Evolutionary conservation across 345 rosid genomes (phyloP).

Genomic region (Dovyalis caffra): DNA sequence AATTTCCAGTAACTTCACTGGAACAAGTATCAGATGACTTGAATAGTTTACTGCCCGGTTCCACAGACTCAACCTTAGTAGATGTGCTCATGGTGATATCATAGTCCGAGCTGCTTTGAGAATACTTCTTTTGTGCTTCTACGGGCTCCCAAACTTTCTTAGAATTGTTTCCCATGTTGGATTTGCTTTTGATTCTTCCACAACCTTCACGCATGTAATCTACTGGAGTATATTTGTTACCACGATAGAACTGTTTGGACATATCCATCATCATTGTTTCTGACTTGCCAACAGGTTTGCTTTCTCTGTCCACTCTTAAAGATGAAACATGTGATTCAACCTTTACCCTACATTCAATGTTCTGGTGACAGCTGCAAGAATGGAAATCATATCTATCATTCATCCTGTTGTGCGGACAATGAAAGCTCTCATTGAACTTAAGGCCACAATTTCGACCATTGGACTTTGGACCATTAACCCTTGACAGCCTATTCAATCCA

Average conservation of each 20-base stretch:
- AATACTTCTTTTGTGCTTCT: slow-evolving; percentile 60
- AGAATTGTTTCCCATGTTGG: slow-evolving; percentile 30
- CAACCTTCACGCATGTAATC: slow-evolving; percentile 48
- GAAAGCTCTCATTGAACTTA: slow-evolving; percentile 60
- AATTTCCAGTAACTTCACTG: slow-evolving; percentile 43
- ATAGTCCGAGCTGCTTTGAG: slow-evolving; percentile 62
- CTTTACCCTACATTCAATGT: slow-evolving; percentile 53
- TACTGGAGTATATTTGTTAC: slow-evolving; percentile 50
- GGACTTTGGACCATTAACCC: slow-evolving; percentile 48
- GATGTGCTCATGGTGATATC: slow-evolving; percentile 56
- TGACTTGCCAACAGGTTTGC: slow-evolving; percentile 46
- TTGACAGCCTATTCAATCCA: slow-evolving; percentile 51
- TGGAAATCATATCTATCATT: slow-evolving; percentile 58
- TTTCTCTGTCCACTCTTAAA: slow-evolving; percentile 48
- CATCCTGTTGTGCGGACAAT: slow-evolving; percentile 41
- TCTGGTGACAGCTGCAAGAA: slow-evolving; percentile 64
- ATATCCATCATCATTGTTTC: slow-evolving; percentile 53
- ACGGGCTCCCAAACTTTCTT: slow-evolving; percentile 82
- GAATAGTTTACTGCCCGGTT: slow-evolving; percentile 24
- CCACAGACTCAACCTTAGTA: slow-evolving; percentile 38
- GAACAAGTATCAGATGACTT: slow-evolving; percentile 43
- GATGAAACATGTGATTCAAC: slow-evolving; percentile 52
- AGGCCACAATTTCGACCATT: slow-evolving; percentile 43
- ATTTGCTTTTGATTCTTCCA: slow-evolving; percentile 60
- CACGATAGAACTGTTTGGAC: slow-evolving; percentile 55